Evolutionary conservation across 2,329 filamentous ascomycete genomes (phyloP), one percentile per base, ranked within the genome.

Genomic region (Apiospora arundinis): DNA sequence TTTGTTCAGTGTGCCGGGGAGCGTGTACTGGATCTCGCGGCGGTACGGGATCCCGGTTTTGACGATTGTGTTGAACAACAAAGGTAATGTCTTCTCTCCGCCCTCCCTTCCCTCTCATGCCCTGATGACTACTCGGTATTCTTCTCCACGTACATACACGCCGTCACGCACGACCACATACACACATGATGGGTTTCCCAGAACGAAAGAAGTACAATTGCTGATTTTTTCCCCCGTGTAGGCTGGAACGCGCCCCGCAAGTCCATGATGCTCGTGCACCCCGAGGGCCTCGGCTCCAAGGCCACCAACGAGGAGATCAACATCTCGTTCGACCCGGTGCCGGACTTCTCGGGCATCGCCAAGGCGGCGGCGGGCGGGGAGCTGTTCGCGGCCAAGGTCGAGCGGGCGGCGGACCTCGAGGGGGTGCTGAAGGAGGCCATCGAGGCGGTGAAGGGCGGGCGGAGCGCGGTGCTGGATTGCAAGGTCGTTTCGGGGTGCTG

Each of bases 291-390:
- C 2, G 88, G 85, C 1, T 85, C 88, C 37, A 82, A 80, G 75
- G 87, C 87, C 0, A 86, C 83, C n/a, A 90, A 90, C 77, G 88
- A 89, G 71, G 89, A 91, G 77, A 86, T 90, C 74, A 90, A 90
- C 76, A 90, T 91, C 73, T 88, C 87, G 0, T 90, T 91, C 73
- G 82, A 85, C 37, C 89, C 89, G 0, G 82, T 83, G 5, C 89
- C 89, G 0, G 87, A 91, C 77, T 91, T 89, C 75, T 79, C 87
- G 0, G 89, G 88, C 48, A 90, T 91, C 68, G 89, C 89, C 25
- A 89, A 89, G 80, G 89, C 89, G 0, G 88, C 89, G 0, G 86
- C 87, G 0, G 87, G 85, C 1, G 88, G 88, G 8, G 83, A 88
- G 25, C 79, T 90, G 9, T 85, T 85, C 71, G 82, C 88, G 0